Percentiles rank a stretch among this genome's conserved stretches.
phyloP scores from a whole-genome alignment of 1,284 basidiomycete species.

The Ustilago sp. region DNA sequence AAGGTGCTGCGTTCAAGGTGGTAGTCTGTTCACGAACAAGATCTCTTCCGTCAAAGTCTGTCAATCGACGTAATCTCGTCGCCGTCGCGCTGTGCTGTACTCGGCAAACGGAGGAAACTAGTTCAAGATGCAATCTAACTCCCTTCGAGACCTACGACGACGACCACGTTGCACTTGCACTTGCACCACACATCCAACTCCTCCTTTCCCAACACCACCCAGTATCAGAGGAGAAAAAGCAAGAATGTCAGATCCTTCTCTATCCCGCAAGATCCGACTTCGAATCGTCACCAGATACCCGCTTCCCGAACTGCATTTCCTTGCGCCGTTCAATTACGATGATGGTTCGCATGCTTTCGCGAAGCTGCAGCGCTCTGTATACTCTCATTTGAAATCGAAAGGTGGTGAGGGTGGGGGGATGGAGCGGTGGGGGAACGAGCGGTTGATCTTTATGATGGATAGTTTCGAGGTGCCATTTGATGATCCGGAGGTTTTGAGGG shows the following conservation, averaged over 20 bases:
- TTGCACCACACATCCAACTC: too few relatives aligned
- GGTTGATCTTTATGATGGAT: conserved; percentile 26
- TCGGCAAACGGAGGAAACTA: not conserved
- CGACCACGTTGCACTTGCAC: not conserved
- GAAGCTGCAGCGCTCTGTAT: conserved; percentile 26
- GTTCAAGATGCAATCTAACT: conserved; percentile 14
- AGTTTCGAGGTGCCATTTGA: conserved; percentile 39
- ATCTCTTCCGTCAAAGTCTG: not conserved
- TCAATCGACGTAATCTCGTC: conserved; percentile 6
- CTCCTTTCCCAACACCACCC: too few relatives aligned
- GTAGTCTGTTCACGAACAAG: not conserved
- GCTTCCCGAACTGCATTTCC: conserved; percentile 42
- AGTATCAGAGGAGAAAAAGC: too few relatives aligned
- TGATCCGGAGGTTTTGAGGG: conserved; percentile 41
- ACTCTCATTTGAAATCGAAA: conserved; percentile 9
- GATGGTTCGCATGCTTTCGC: conserved; percentile 15
- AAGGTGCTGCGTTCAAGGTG: not conserved
- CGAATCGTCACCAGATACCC: conserved; percentile 33
- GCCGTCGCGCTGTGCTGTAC: not conserved
- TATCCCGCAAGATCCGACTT: conserved; percentile 23
- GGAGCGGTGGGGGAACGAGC: not conserved
- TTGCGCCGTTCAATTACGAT: conserved; percentile 35
- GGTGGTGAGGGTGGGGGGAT: not conserved
- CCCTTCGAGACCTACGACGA: not conserved
- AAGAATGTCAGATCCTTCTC: conserved; percentile 24